A percentile compares a stretch with the other conserved stretches of the same genome.
phyloP scores from a whole-genome alignment of 2,329 filamentous ascomycete genomes.

The Coniochaeta sp. region DNA sequence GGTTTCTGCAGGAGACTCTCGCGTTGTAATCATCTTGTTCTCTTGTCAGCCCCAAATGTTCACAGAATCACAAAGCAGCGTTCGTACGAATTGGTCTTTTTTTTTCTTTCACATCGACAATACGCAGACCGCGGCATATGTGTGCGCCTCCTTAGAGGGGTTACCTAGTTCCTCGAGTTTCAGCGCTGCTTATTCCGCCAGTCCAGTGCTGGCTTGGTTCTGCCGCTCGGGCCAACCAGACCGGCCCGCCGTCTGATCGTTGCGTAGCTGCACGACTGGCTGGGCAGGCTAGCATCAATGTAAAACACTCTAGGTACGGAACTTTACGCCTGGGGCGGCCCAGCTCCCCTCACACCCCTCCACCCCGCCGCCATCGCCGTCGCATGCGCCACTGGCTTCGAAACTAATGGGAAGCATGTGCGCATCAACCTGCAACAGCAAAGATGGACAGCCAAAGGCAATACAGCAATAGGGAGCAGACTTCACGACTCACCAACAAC shows the following conservation, averaged over 20 bases:
- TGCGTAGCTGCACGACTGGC: background rate
- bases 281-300: constrained; percentile 21
- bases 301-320: constrained; percentile 25
- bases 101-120: background rate
- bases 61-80: background rate
- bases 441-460: no score
- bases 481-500: no score
- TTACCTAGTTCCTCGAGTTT: background rate
- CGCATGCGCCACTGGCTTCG: background rate
- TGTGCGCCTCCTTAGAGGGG: background rate
- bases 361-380: constrained; percentile 1
- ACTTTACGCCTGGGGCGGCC: constrained; percentile 16
- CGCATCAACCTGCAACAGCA: background rate
- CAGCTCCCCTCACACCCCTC: constrained; percentile 3
- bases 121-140: background rate
- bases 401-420: background rate
- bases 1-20: no score
- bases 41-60: background rate
- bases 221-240: background rate
- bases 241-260: background rate
- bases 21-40: no score
- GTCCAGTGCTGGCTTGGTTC: background rate
- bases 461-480: background rate
- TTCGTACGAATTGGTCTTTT: background rate
- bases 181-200: background rate